Conservation (phyloP, 2,329 filamentous ascomycete genomes). For the Cytospora paraplurivora region DNA sequence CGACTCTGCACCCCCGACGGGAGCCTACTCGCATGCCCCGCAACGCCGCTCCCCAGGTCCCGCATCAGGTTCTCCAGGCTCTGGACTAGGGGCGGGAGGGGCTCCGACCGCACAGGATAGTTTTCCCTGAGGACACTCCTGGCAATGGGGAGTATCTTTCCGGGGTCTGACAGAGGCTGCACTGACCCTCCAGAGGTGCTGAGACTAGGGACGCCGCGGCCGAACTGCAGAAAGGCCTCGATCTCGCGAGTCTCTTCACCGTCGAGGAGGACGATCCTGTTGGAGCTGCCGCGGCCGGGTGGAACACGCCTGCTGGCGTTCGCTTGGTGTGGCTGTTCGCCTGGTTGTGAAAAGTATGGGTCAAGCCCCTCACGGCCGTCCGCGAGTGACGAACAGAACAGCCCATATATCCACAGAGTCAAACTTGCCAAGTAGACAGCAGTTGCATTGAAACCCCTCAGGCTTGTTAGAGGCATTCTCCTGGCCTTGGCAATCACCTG, state of each 20-base stretch:
- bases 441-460: constrained; percentile 35
- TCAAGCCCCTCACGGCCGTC: constrained; percentile 2
- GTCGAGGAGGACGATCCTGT: constrained; percentile 32
- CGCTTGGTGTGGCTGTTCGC: constrained; percentile 10
- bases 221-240: constrained; percentile 34
- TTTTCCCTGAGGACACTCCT: constrained; percentile 34
- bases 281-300: constrained; percentile 13
- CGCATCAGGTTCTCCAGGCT: constrained; percentile 33
- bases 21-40: not conserved
- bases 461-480: constrained; percentile 32
- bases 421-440: constrained; percentile 36
- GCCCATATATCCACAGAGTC: constrained; percentile 36
- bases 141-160: constrained; percentile 32
- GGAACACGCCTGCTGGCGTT: constrained; percentile 2
- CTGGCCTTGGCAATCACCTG: constrained; percentile 34
- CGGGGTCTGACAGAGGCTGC: constrained; percentile 33
- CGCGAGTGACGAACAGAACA: constrained; percentile 28
- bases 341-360: constrained; percentile 5
- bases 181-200: constrained; percentile 15
- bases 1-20: constrained; percentile 18
- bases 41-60: constrained; percentile 33
- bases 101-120: constrained; percentile 34
- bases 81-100: constrained; percentile 38
- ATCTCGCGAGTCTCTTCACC: constrained; percentile 34
- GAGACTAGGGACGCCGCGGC: constrained; percentile 32